Base-by-base conservation (phyloP, 805 yeast genomes). In the Dipodascopsis tothii region DNA sequence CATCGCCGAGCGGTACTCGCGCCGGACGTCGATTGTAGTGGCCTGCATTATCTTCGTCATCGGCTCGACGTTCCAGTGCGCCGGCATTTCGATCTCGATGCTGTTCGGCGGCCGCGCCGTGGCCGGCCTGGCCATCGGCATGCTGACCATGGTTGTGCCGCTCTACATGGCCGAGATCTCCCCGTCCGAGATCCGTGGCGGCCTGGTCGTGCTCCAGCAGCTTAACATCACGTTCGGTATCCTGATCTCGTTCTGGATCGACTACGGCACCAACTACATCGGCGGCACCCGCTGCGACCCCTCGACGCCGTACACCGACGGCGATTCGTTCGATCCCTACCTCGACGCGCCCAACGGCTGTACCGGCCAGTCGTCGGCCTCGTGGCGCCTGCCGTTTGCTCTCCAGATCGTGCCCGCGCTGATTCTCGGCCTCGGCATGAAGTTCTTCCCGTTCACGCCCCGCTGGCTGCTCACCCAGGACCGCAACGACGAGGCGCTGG, bases 1-100 rank as follows among this genome's bases (percentile, higher is more conserved):
- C 7, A 34, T 48, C 18, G 41, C 50, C 4, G 56, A 53, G 28
- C 40, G 42, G 3, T 11, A 46, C 23, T 46, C 48, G 14, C 48
- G 56, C 5, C 46, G 44, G 33, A 17, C 35, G 11, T 41, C 52
- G 9, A 46, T 53, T 35, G 44, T 51, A 9, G 38, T 40, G 11
- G 51, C 54, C 6, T 43, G 43, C 21, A 27, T 34, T 11, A 35
- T 51, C n/a, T 53, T 53, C 36, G 6, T 38, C 6, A 34, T 83
- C 25, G 97, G 97, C 46, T 83, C 94, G 19, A 72, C 77, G 35
- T 67, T 87, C 33, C 21, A 46, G 50, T 21, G 54, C 50, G 35
- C 41, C 44, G 16, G 22, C 40, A 7, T 35, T 43, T 25, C 56
- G 28, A 35, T 47, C 16, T 40, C 52, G n/a, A 33, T 54, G 11